phyloP scores from a whole-genome alignment of 2,329 filamentous ascomycete genomes.

The Cladosporium colombiae region DNA sequence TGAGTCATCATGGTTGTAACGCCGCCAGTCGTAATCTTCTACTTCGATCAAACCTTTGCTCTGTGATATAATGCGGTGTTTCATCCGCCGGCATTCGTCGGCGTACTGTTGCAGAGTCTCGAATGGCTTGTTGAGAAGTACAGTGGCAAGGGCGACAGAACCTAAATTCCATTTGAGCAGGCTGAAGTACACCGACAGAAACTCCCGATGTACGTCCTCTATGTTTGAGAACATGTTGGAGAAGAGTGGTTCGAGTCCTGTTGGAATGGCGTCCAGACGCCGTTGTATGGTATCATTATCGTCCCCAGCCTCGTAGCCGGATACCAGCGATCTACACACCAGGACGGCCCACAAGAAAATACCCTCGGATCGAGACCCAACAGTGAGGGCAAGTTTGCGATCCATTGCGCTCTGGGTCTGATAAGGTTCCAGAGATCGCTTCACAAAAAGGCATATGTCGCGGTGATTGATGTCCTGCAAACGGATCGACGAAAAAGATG shows the following conservation, averaged over 20 bases:
- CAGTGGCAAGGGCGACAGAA: background rate
- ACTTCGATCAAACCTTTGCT: slow-evolving; percentile 7
- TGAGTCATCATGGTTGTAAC: too few species aligned
- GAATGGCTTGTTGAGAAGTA: background rate
- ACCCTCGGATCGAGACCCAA: background rate
- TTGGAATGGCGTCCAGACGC: background rate
- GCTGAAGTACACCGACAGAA: background rate
- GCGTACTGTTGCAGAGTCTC: background rate
- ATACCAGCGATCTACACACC: background rate
- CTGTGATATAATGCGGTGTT: background rate
- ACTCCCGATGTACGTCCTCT: background rate
- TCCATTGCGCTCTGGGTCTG: background rate
- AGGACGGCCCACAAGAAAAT: slow-evolving; percentile 16
- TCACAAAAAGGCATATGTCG: background rate
- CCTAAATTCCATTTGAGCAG: background rate
- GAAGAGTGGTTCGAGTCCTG: background rate
- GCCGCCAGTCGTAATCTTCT: background rate
- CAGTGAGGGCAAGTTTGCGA: too few species aligned
- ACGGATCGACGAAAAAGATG: background rate
- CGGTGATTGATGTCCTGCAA: slow-evolving; percentile 2
- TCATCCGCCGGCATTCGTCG: background rate
- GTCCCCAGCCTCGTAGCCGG: slow-evolving; percentile 2
- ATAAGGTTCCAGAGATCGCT: background rate
- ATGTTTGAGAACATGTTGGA: background rate
- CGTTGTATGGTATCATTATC: background rate